Conservation (phyloP, 208 protist genomes). For the Crithidia brevicula region DNA sequence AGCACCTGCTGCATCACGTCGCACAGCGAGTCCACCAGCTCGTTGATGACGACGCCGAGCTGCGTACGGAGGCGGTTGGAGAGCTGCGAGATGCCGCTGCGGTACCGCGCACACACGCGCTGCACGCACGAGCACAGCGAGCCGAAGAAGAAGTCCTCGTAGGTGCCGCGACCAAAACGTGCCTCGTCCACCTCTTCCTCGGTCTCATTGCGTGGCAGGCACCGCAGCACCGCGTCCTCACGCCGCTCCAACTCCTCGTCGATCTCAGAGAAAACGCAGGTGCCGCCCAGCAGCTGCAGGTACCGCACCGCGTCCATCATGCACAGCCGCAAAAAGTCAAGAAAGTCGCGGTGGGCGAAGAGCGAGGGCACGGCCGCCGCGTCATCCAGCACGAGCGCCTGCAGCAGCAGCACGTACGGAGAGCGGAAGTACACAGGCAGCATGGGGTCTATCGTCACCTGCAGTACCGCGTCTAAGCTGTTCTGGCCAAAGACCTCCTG, state of each 20-base stretch:
- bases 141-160: constrained; percentile 43
- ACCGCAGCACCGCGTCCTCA: constrained; percentile 37
- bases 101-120: constrained; percentile 34
- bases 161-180: constrained; percentile 30
- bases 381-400: constrained; percentile 53
- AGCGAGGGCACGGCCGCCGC: constrained; percentile 22
- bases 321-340: constrained; percentile 41
- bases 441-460: constrained; percentile 37
- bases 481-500: constrained; percentile 51
- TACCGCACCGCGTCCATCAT: constrained; percentile 39
- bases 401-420: constrained; percentile 39
- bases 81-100: constrained; percentile 24
- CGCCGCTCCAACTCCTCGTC: constrained; percentile 43
- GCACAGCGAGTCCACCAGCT: constrained; percentile 40
- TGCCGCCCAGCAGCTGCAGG: constrained; percentile 46
- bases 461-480: constrained; percentile 47
- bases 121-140: constrained; percentile 36
- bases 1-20: constrained; percentile 37
- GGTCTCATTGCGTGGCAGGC: constrained; percentile 22
- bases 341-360: constrained; percentile 41
- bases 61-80: constrained; percentile 40
- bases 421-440: constrained; percentile 45
- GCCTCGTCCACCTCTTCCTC: constrained; percentile 36
- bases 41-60: constrained; percentile 35
- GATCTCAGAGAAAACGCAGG: constrained; percentile 13